Conservation (phyloP, 2,329 filamentous ascomycete species). For the Aspergillus awamori region DNA sequence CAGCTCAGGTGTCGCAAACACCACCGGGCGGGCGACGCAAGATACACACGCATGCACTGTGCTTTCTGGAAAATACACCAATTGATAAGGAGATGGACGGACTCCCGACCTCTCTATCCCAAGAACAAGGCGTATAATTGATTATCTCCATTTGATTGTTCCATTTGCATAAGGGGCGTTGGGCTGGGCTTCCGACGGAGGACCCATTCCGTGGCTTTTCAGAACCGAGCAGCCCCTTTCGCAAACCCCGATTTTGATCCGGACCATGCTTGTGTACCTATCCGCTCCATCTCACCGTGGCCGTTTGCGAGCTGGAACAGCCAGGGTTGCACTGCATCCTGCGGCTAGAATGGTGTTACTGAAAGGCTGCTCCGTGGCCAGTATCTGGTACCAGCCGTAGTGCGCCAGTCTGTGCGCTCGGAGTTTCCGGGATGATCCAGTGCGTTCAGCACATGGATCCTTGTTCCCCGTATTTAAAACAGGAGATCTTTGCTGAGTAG, state of each 20-base stretch:
- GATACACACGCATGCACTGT: neutral
- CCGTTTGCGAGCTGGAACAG: slow-evolving; percentile 7
- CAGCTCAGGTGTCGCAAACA: slow-evolving; percentile 2
- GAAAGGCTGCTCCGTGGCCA: slow-evolving; percentile 1
- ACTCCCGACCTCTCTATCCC: neutral
- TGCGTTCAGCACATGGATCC: slow-evolving; percentile 4
- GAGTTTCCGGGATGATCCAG: slow-evolving; percentile 1
- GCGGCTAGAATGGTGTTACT: neutral
- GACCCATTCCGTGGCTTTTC: neutral
- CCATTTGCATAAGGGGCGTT: neutral
- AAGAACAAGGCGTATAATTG: neutral
- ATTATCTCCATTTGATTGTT: neutral
- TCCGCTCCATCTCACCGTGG: neutral
- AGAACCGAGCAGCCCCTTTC: slow-evolving; percentile 1
- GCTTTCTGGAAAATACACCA: neutral
- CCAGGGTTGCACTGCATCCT: slow-evolving; percentile 17
- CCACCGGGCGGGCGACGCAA: neutral
- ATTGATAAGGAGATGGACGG: neutral
- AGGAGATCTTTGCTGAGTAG: neutral
- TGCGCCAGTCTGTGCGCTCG: slow-evolving; percentile 5
- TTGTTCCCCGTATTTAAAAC: neutral
- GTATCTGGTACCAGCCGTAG: neutral
- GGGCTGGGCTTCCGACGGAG: slow-evolving; percentile 3
- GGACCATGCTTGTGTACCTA: slow-evolving; percentile 7
- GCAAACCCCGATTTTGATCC: neutral